Conservation (phyloP, 352 stramenopile genomes). For the Phytophthora citricola region DNA sequence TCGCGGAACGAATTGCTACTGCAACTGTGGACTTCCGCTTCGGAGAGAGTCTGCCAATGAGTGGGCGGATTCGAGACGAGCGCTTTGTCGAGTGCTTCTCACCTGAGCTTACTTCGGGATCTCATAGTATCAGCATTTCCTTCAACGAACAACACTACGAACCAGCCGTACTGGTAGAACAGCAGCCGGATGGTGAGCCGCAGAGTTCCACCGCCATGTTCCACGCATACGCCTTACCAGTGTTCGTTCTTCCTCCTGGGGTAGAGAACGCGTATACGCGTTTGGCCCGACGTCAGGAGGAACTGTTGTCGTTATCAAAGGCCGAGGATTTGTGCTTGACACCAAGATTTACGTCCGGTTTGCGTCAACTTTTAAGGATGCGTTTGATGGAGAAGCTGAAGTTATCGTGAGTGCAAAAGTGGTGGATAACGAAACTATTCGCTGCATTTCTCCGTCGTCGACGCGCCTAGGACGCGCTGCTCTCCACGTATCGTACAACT, state of each 20-base stretch:
- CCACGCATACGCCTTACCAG: constrained; percentile 60
- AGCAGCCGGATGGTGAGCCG: neutral
- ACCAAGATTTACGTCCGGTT: constrained; percentile 76
- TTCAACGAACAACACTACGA: constrained; percentile 81
- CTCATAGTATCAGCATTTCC: constrained; percentile 57
- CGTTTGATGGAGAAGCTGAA: constrained; percentile 43
- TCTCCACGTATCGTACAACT: constrained; percentile 75
- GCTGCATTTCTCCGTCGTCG: constrained; percentile 50
- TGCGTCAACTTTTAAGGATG: constrained; percentile 44
- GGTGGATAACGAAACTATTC: constrained; percentile 59
- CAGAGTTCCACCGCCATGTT: constrained; percentile 40
- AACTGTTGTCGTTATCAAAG: constrained; percentile 62
- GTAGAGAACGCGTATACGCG: constrained; percentile 46
- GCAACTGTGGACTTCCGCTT: constrained; percentile 73
- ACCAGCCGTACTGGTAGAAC: constrained; percentile 17
- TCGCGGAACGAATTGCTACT: constrained; percentile 59
- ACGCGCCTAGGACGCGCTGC: constrained; percentile 42
- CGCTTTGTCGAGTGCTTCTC: constrained; percentile 74
- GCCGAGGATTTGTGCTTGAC: constrained; percentile 59
- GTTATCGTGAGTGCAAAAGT: constrained; percentile 59
- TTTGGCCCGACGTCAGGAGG: constrained; percentile 59
- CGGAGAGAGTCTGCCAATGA: constrained; percentile 38
- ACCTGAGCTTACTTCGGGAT: constrained; percentile 49
- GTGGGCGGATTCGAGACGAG: constrained; percentile 43
- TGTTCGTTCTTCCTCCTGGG: constrained; percentile 55